A percentile compares a stretch with the other conserved stretches of the same genome.
Conservation (phyloP, 2,329 filamentous ascomycete species). For the Aspergillus uvarum region DNA sequence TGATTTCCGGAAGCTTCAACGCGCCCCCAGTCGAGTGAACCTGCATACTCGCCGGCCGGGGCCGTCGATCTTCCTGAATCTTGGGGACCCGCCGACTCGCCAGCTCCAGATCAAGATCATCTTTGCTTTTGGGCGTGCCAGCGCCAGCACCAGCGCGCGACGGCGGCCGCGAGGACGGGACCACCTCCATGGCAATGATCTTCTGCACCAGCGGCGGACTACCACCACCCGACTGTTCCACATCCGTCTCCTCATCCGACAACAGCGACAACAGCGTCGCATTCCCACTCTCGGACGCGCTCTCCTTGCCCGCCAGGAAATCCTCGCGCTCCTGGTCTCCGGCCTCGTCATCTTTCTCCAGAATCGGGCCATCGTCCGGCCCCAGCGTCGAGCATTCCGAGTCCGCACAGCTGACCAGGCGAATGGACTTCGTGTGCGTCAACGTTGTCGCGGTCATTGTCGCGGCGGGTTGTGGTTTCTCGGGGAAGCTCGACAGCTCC, state of each 20-base stretch:
- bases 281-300: too few species aligned
- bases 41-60: constrained; percentile 1
- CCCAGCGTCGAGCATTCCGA: constrained; percentile 11
- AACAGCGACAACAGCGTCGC: not conserved
- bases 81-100: not conserved
- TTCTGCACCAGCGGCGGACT: not conserved
- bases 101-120: constrained; percentile 4
- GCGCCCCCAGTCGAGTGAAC: constrained; percentile 1
- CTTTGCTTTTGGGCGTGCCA: not conserved
- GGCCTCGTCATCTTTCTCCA: not conserved
- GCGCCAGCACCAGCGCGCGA: not conserved
- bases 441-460: not conserved
- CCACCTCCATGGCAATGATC: constrained; percentile 4
- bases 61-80: not conserved
- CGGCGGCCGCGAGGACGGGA: constrained; percentile 12
- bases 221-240: not conserved
- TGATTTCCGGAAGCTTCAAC: constrained; percentile 14
- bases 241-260: constrained; percentile 5
- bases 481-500: not conserved
- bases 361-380: not conserved
- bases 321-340: not conserved
- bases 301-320: not conserved
- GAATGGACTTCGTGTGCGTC: constrained; percentile 14
- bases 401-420: constrained; percentile 15
- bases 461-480: not conserved